Percentiles rank a stretch among this genome's conserved stretches.
These are phyloP conservation scores for Pseudogymnoascus sp. DNA, from an alignment of 2,329 filamentous ascomycete genomes.

Conservation along the genomic window DNA sequence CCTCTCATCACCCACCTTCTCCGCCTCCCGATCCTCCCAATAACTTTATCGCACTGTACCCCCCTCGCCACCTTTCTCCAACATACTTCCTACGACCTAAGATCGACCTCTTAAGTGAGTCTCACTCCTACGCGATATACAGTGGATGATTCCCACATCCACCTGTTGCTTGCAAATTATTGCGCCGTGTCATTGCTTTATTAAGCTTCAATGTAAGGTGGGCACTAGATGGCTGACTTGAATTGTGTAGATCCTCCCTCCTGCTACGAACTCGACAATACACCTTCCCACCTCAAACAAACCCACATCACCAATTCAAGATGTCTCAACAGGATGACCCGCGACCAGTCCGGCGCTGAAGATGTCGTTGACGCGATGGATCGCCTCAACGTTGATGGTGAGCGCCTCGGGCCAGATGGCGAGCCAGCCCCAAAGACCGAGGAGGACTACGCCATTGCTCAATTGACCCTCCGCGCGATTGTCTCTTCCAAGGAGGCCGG, in stretches of 20 bases:
- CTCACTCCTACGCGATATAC: background rate
- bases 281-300: slow-evolving; percentile 2
- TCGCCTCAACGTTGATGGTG: slow-evolving; percentile 52
- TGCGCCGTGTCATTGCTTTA: background rate
- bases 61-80: slow-evolving; percentile 16
- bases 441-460: slow-evolving; percentile 89
- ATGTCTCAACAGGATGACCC: slow-evolving; percentile 29
- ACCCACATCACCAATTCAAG: slow-evolving; percentile 12
- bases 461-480: slow-evolving; percentile 91
- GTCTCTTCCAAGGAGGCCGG: slow-evolving; percentile 98
- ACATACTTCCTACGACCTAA: background rate
- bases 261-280: background rate
- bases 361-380: slow-evolving; percentile 56
- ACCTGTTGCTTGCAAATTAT: background rate
- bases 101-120: background rate
- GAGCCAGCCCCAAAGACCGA: slow-evolving; percentile 84
- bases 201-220: background rate
- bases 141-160: background rate
- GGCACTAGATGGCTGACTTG: background rate
- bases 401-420: slow-evolving; percentile 62
- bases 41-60: slow-evolving; percentile 15
- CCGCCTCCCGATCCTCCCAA: slow-evolving; percentile 11
- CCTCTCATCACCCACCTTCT: slow-evolving; percentile 15
- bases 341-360: slow-evolving; percentile 32
- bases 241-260: background rate